Evolutionary conservation across 176 grass and related monocot genomes (phyloP), one percentile per base, ranked within the genome.

Genomic region (Aechmea fasciata): DNA sequence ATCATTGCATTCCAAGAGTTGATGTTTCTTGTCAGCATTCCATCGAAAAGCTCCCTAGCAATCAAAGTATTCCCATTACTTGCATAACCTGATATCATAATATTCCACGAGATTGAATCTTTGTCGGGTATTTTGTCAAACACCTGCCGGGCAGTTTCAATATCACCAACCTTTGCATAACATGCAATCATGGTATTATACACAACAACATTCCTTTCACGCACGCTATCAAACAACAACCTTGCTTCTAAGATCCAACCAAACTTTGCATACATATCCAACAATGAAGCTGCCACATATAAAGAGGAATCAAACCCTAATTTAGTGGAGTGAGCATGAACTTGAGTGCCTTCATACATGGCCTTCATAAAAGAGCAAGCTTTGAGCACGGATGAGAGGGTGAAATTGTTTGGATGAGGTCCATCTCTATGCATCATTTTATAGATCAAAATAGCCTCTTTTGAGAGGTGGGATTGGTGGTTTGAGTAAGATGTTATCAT

Each of bases 41-140:
- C 73, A 52, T 86, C 77, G 65, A 90, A 81, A 54, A 81, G 72
- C 10, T 47, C 54, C 73, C 53, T 71, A 7, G 24, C 66, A 0
- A 50, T 55, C 28, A 7, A 2, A 22, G 47, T 15, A 8, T 80
- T 62, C 8, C 83, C 83, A 3, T 0, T 13, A 13, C 11, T 23
- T 23, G 82, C 70, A 61, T 78, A 83, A 11, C 77, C 80, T 0
- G 28, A 72, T 78, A 90, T 90, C 17, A 90, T 57, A 1, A 75
- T 73, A 41, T 90, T 83, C 87, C 87, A 90, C 2, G 87, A 78
- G 73, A 90, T 80, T 1, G 63, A 48, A 52, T 86, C 83, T 77
- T 19, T 77, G 18, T 75, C 59, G 3, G 0, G 9, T 77, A 86
- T 90, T 11, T 65, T 25, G 20, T 83, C 77, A 1, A 86, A 90